These are phyloP conservation scores for Nothophaeocryptopus gaeumannii DNA, from an alignment of 2,329 filamentous ascomycete species.

Conservation along the genomic window DNA sequence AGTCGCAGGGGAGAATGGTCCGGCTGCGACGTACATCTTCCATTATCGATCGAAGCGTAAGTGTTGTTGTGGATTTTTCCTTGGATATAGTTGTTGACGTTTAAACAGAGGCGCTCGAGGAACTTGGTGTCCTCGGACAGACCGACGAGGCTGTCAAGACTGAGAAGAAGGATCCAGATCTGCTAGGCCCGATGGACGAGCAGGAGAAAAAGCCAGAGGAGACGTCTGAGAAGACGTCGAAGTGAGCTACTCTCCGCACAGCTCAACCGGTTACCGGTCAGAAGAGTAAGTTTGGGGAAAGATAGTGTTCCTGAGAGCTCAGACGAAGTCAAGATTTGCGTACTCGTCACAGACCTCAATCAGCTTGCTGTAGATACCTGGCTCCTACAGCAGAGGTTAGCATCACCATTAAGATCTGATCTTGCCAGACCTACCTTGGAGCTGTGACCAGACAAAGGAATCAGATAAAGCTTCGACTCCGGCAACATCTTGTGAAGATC, in stretches of 20 bases:
- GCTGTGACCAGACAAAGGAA: conserved; percentile 17
- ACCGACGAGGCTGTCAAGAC: no score
- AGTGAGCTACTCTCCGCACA: background rate
- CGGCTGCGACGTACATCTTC: background rate
- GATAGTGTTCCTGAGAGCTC: background rate
- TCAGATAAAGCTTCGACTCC: conserved; percentile 15
- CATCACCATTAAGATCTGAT: background rate
- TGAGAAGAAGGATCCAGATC: no score
- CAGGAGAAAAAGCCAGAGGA: no score
- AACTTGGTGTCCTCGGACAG: no score
- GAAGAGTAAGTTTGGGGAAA: no score
- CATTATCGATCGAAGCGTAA: background rate
- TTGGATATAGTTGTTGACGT: no score
- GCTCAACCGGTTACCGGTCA: background rate
- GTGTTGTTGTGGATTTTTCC: no score
- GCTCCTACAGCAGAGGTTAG: conserved; percentile 1
- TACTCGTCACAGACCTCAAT: conserved; percentile 15
- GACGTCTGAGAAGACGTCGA: no score
- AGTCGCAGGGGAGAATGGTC: background rate
- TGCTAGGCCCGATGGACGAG: no score
- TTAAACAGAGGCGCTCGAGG: no score
- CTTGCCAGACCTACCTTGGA: conserved; percentile 6
- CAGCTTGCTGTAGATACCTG: conserved; percentile 9
- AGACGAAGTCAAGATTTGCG: conserved; percentile 3
- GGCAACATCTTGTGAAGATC: conserved; percentile 17